Evolutionary conservation across 208 protist species (phyloP), one percentile per base, ranked within the genome.

Genomic region (Wallacemonas rigidus): DNA sequence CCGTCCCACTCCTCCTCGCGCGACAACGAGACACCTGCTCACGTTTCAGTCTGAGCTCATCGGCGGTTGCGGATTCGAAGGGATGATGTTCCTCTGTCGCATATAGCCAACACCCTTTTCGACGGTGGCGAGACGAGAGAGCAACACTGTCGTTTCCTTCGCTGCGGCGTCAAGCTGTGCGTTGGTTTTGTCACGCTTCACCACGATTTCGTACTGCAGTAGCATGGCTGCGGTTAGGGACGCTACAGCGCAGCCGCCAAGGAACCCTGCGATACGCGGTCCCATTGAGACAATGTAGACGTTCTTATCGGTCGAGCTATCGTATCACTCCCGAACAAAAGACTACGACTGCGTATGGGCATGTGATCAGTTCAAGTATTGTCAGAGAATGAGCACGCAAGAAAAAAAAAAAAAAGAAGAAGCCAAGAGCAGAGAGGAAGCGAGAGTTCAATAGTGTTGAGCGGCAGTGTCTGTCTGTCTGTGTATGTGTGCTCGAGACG

Each of bases 191-290:
- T 85, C 76, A 35, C 72, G 76, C 51, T 75, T 81, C 5, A 72
- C 69, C 50, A 64, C 44, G 62, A 85, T 64, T 51, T 89, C 83
- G 64, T 80, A 83, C 44, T 81, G 74, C 45, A 85, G 53, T 3
- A 89, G 57, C 2, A 81, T 26, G 7, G 77, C 71, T 8, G 69
- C 71, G 2, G 71, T 54, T 9, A 74, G 26, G 3, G 74, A 55
- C 8, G 79, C 63, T 47, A 71, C 43, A 14, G 67, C 67, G n/a
- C 68, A 50, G n/a, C 83, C 83, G 39, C 67, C 45, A 41, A 89
- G 62, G 72, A 89, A 82, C 5, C 85, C 85, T n/a, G 79, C 76
- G 8, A 67, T 77, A 35, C 81, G 79, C 50, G 79, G 81, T 11
- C 85, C 85, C 85, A 90, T 90, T n/a, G 15, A 12, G 17, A 9